Conservation (phyloP, 805 yeast species). For the Candida methanosorbosa region DNA sequence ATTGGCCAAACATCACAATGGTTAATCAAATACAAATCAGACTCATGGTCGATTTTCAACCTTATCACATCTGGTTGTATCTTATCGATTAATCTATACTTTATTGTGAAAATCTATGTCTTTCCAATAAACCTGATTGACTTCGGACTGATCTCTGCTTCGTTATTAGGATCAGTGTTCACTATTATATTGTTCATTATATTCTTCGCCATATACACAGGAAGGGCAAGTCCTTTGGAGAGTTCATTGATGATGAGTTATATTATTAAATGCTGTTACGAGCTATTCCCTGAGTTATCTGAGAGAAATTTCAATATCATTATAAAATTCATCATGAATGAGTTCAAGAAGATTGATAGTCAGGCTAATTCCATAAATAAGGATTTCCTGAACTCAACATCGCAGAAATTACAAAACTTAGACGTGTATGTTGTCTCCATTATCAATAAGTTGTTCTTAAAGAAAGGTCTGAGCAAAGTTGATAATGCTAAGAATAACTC, state of each 20-base stretch:
- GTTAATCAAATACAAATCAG: conserved; percentile 55
- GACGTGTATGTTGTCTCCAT: no score
- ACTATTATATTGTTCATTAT: conserved; percentile 71
- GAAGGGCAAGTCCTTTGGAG: conserved; percentile 86
- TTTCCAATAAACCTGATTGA: conserved; percentile 55
- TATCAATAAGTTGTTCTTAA: background rate
- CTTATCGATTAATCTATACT: conserved; percentile 68
- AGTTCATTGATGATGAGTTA: conserved; percentile 81
- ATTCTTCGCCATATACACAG: conserved; percentile 73
- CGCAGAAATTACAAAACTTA: no score
- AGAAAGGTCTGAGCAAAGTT: no score
- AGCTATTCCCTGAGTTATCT: conserved; percentile 83
- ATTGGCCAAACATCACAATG: conserved; percentile 75
- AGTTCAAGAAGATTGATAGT: conserved; percentile 25
- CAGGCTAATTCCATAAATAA: conserved; percentile 20
- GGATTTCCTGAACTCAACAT: conserved; percentile 14
- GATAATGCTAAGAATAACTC: no score
- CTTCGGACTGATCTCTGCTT: conserved; percentile 65
- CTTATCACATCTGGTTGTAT: conserved; percentile 66
- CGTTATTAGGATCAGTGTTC: conserved; percentile 77
- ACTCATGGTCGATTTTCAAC: conserved; percentile 70
- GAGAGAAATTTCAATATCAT: conserved; percentile 28
- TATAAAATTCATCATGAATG: conserved; percentile 26
- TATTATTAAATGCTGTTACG: conserved; percentile 87
- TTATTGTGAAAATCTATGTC: conserved; percentile 75